Percentiles rank a stretch among this genome's conserved stretches.
Conservation (phyloP, 495 filamentous ascomycete species). For the Aspergillus saccharolyticus region DNA sequence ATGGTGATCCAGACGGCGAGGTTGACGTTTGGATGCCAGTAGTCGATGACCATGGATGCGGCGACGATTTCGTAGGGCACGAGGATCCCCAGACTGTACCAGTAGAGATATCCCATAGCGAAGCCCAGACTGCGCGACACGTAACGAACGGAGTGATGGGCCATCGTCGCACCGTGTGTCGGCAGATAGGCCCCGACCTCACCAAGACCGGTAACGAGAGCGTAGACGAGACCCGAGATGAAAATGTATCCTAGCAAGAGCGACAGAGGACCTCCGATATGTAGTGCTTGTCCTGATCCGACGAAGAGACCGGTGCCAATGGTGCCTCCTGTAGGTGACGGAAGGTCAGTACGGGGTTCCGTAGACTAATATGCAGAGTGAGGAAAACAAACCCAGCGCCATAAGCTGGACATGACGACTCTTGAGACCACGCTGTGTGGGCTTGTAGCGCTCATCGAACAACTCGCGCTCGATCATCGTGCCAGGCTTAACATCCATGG, state of each 20-base stretch:
- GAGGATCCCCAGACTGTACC: conserved; percentile 62
- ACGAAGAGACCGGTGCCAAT: conserved; percentile 60
- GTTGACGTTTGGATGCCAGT: conserved; percentile 51
- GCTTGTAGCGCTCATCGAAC: conserved; percentile 36
- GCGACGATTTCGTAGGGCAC: conserved; percentile 65
- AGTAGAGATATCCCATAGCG: conserved; percentile 57
- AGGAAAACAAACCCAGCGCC: conserved; percentile 34
- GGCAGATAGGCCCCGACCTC: conserved; percentile 64
- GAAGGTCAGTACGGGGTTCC: neutral
- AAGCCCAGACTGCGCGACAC: conserved; percentile 59
- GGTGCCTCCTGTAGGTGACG: conserved; percentile 44
- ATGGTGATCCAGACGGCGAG: conserved; percentile 64
- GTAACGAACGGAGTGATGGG: conserved; percentile 54
- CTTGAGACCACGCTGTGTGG: conserved; percentile 40
- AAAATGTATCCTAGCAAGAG: conserved; percentile 62
- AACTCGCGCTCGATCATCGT: conserved; percentile 33
- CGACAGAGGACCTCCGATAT: conserved; percentile 54
- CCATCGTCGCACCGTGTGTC: conserved; percentile 53
- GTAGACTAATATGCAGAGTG: too few relatives aligned
- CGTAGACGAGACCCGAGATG: conserved; percentile 55
- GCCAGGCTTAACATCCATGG: conserved; percentile 8
- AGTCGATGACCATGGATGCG: conserved; percentile 65
- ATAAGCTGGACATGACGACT: conserved; percentile 63
- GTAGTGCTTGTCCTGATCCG: conserved; percentile 55
- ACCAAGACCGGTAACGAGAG: conserved; percentile 57